Conservation (phyloP, 345 rosid species). For the Syzygium aqueum region DNA sequence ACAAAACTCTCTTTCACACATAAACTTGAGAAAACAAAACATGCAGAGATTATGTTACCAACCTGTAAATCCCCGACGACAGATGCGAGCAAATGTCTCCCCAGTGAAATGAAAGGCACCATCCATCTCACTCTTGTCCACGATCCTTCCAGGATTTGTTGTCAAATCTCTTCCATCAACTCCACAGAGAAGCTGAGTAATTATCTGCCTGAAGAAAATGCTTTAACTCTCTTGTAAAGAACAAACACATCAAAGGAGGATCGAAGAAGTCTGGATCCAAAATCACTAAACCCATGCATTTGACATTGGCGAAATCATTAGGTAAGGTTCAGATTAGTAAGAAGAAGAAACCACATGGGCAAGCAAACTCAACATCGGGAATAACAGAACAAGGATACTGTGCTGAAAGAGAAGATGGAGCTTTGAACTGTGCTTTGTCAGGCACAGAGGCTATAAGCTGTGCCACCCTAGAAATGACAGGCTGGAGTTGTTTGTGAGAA, state of each 20-base stretch:
- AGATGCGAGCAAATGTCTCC: conserved; percentile 68
- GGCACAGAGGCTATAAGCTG: conserved; percentile 82
- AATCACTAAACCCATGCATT: neutral
- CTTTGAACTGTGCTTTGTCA: conserved; percentile 68
- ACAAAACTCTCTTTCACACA: neutral
- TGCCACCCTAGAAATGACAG: conserved; percentile 46
- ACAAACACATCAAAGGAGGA: conserved; percentile 7
- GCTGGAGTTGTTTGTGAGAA: conserved; percentile 17
- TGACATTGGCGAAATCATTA: neutral
- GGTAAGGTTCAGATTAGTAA: neutral
- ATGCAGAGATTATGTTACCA: conserved; percentile 1
- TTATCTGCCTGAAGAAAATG: conserved; percentile 69
- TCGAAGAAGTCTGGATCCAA: neutral
- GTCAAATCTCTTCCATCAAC: conserved; percentile 24
- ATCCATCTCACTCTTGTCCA: conserved; percentile 15
- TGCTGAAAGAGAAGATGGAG: conserved; percentile 52
- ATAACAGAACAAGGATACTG: conserved; percentile 68
- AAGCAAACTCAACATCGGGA: neutral
- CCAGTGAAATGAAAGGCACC: conserved; percentile 47
- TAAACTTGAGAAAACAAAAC: neutral
- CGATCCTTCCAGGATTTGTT: conserved; percentile 3
- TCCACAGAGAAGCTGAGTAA: conserved; percentile 50
- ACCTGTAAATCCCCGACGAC: conserved; percentile 97
- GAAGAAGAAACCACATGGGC: neutral
- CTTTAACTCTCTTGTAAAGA: conserved; percentile 46